phyloP scores from a whole-genome alignment of 371 early-diverging fungal genomes.

The Massospora cicadina region DNA sequence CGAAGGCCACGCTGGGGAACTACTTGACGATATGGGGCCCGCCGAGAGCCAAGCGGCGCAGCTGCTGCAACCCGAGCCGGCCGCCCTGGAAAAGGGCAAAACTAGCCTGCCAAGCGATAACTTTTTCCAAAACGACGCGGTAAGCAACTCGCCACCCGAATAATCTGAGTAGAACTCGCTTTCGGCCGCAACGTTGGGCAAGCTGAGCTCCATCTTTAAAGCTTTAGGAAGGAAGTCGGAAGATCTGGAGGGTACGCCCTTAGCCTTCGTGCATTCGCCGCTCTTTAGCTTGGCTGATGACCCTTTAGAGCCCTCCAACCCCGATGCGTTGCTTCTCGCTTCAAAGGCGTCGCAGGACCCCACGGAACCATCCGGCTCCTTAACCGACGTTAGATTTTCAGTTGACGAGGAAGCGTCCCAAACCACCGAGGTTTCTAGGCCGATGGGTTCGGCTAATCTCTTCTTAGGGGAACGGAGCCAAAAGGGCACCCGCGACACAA shows the following conservation, averaged over 20 bases:
- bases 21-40: slow-evolving; percentile 1
- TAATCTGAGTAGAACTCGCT: neutral
- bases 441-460: neutral
- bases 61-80: neutral
- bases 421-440: neutral
- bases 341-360: neutral
- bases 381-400: neutral
- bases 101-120: neutral
- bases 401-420: neutral
- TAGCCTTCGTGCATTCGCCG: neutral
- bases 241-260: neutral
- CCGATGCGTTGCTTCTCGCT: neutral
- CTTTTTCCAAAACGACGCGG: neutral
- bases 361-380: neutral
- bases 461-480: neutral
- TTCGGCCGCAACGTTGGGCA: neutral
- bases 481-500: neutral
- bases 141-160: no score
- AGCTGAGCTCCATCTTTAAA: slow-evolving; percentile 9
- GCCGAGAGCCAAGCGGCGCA: neutral
- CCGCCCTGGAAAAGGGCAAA: neutral
- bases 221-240: slow-evolving; percentile 6
- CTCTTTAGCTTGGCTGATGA: neutral
- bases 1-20: neutral
- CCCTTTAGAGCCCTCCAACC: neutral